Evolutionary conservation across 352 stramenopile genomes (phyloP).

Genomic region (Albugo laibachii): DNA sequence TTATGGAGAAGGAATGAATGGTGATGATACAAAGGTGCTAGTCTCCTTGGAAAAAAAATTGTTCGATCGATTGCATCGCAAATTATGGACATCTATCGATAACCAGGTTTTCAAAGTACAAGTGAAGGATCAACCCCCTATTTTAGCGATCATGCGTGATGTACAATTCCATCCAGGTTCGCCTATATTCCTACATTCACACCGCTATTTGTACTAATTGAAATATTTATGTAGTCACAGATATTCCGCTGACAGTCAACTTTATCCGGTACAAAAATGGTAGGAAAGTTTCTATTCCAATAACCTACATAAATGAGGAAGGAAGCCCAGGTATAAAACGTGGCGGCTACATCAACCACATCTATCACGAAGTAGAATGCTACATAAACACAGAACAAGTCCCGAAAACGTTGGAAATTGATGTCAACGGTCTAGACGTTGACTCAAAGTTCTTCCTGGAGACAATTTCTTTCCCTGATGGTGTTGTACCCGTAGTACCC

Average conservation of each 20-base stretch:
- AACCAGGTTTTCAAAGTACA: slow-evolving; percentile 78
- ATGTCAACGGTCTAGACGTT: slow-evolving; percentile 76
- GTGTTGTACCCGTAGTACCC: slow-evolving; percentile 39
- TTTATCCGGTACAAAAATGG: slow-evolving; percentile 85
- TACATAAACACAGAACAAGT: slow-evolving; percentile 54
- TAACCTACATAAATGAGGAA: slow-evolving; percentile 87
- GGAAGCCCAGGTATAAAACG: slow-evolving; percentile 86
- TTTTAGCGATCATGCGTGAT: slow-evolving; percentile 77
- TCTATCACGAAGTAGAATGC: slow-evolving; percentile 71
- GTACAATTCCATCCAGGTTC: slow-evolving; percentile 58
- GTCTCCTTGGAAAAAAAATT: slow-evolving; percentile 44
- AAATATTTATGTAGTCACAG: slow-evolving; percentile 25
- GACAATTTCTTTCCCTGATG: slow-evolving; percentile 50
- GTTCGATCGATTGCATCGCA: slow-evolving; percentile 71
- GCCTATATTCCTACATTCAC: slow-evolving; percentile 1
- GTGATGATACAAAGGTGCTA: slow-evolving; percentile 45
- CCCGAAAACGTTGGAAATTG: slow-evolving; percentile 50
- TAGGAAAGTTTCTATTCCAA: slow-evolving; percentile 80
- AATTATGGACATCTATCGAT: slow-evolving; percentile 70
- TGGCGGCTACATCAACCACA: slow-evolving; percentile 86
- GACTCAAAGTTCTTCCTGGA: slow-evolving; percentile 67
- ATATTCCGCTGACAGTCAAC: slow-evolving; percentile 72
- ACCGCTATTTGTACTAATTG: not conserved
- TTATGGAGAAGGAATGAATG: slow-evolving; percentile 60
- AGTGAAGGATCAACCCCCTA: slow-evolving; percentile 24